Evolutionary conservation across 345 rosid genomes (phyloP).

Genomic region (Passiflora organensis): DNA sequence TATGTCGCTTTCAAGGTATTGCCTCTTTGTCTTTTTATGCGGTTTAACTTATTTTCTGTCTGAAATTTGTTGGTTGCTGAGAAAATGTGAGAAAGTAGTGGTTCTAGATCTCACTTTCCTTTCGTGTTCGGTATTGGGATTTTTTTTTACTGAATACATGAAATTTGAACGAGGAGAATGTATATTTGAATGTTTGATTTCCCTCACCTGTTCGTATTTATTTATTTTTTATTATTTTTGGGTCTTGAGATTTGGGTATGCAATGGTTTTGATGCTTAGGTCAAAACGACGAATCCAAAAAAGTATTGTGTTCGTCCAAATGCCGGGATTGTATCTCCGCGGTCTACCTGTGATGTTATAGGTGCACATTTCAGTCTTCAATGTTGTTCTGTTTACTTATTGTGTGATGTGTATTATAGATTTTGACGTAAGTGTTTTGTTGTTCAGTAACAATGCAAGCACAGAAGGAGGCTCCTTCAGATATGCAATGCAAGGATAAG

Average conservation of each 20-base stretch:
- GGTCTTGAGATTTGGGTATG: not conserved
- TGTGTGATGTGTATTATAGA: not conserved
- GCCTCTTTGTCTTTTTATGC: not conserved
- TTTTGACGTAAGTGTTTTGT: constrained; percentile 3
- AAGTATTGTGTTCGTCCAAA: constrained; percentile 83
- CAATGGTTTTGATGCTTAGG: constrained; percentile 37
- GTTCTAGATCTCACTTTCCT: too few species aligned
- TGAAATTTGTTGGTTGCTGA: too few species aligned
- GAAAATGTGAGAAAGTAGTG: too few species aligned
- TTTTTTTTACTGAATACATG: too few species aligned
- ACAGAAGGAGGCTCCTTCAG: constrained; percentile 66
- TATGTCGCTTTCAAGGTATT: constrained; percentile 80
- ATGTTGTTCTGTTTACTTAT: not conserved
- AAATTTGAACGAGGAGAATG: not conserved
- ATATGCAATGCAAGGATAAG: constrained; percentile 80
- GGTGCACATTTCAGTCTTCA: constrained; percentile 28
- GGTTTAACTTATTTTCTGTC: too few species aligned
- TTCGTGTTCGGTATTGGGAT: not conserved
- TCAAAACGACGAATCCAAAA: constrained; percentile 78
- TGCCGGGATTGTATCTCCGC: constrained; percentile 66
- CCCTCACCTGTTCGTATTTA: constrained; percentile 1
- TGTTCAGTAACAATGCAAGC: constrained; percentile 80
- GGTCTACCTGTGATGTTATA: constrained; percentile 55
- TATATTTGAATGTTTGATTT: not conserved
- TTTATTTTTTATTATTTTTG: constrained; percentile 8